phyloP scores from a whole-genome alignment of 78 protist genomes.

The Andalucia godoyi region DNA sequence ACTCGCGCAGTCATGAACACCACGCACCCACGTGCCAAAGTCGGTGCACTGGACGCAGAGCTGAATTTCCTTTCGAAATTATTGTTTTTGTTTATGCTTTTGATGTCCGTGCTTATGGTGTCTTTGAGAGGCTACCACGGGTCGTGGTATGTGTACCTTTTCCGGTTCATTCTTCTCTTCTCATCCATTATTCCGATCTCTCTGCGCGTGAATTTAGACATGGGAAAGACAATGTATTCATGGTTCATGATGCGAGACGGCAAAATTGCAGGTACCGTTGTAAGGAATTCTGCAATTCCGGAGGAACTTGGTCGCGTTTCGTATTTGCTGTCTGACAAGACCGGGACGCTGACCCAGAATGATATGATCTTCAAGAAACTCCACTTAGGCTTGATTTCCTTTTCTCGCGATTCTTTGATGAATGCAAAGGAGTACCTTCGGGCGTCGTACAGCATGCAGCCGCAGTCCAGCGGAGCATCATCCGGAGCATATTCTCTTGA shows the following conservation, averaged over 20 bases:
- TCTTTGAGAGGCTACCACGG: constrained; percentile 43
- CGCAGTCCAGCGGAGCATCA: neutral
- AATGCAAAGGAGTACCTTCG: constrained; percentile 3
- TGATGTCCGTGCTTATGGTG: constrained; percentile 66
- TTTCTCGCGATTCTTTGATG: constrained; percentile 37
- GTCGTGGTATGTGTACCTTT: constrained; percentile 45
- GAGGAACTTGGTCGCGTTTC: constrained; percentile 94
- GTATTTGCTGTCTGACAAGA: constrained; percentile 92
- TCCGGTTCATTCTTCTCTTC: constrained; percentile 84
- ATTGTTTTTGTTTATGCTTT: constrained; percentile 49
- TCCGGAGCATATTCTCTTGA: neutral
- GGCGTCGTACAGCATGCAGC: neutral
- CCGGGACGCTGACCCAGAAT: constrained; percentile 95
- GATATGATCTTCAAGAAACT: constrained; percentile 55
- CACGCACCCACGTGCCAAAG: constrained; percentile 55
- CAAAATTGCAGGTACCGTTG: constrained; percentile 29
- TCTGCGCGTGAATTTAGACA: constrained; percentile 77
- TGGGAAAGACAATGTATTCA: constrained; percentile 58
- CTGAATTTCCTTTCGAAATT: constrained; percentile 68
- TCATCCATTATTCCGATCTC: constrained; percentile 93
- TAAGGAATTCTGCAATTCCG: constrained; percentile 79
- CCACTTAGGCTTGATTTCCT: constrained; percentile 57
- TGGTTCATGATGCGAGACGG: constrained; percentile 22
- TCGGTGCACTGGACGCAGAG: constrained; percentile 77
- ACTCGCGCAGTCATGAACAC: constrained; percentile 87